A percentile compares a stretch with the other conserved stretches of the same genome.
Evolutionary conservation across 306 rosid genomes (phyloP).

Genomic region (Citrullus amarus): DNA sequence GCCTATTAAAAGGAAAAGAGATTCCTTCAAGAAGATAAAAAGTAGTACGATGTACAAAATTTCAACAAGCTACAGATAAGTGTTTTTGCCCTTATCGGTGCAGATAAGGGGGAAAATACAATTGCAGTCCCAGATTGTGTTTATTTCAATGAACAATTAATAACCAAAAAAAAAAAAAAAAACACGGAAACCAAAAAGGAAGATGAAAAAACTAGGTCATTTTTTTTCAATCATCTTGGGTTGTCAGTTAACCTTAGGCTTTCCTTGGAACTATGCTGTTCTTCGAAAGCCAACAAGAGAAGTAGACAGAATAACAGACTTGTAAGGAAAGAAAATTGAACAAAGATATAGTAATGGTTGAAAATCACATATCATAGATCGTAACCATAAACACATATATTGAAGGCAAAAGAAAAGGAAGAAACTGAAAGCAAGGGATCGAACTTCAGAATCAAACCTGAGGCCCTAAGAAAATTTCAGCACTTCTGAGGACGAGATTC

Average conservation of each 20-base stretch:
- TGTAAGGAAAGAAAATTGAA: neutral
- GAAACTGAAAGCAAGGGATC: no score
- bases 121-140: neutral
- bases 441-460: no score
- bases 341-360: neutral
- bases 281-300: neutral
- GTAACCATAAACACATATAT: no score
- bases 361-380: no score
- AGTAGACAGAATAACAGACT: neutral
- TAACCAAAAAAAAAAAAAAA: neutral
- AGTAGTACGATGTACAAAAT: neutral
- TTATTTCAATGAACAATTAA: neutral
- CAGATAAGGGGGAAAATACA: neutral
- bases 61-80: neutral
- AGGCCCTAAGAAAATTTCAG: no score
- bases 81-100: neutral
- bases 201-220: neutral
- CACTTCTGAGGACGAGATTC: no score
- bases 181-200: neutral
- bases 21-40: neutral
- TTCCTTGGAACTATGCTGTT: neutral
- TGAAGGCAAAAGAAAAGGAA: no score
- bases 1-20: constrained; percentile 14
- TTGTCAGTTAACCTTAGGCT: neutral
- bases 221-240: neutral